Percentiles rank a stretch among this genome's conserved stretches.
phyloP scores from a whole-genome alignment of 1,139 yeast species.

The Ashbya aceris region DNA sequence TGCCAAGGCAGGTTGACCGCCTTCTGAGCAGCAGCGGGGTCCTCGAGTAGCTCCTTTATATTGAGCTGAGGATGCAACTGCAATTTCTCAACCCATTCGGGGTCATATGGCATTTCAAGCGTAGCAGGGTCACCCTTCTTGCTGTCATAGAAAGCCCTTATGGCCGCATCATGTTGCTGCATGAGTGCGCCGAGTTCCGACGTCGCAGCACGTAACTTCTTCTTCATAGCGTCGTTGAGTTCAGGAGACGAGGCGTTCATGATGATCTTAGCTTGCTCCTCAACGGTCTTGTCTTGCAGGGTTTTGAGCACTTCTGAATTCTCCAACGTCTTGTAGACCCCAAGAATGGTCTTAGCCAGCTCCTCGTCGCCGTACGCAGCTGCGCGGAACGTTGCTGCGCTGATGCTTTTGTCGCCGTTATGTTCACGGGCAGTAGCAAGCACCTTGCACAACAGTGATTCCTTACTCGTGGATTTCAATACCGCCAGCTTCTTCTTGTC shows the following conservation, averaged over 20 bases:
- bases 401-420: constrained; percentile 11
- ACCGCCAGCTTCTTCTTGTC: constrained; percentile 22
- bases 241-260: not conserved
- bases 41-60: constrained; percentile 46
- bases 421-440: constrained; percentile 15
- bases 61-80: constrained; percentile 41
- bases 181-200: constrained; percentile 1
- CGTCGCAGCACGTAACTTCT: constrained; percentile 7
- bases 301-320: constrained; percentile 13
- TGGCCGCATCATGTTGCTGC: constrained; percentile 13
- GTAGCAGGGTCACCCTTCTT: constrained; percentile 21
- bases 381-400: constrained; percentile 16
- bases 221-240: constrained; percentile 4
- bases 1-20: constrained; percentile 64
- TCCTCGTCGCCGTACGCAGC: constrained; percentile 19
- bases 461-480: constrained; percentile 23
- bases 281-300: constrained; percentile 17
- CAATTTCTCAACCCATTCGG: constrained; percentile 50
- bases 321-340: constrained; percentile 20
- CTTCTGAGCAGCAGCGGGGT: constrained; percentile 38
- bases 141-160: constrained; percentile 23
- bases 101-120: constrained; percentile 37
- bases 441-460: constrained; percentile 21
- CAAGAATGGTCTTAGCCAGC: constrained; percentile 16
- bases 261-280: constrained; percentile 11